These are phyloP conservation scores for Babesia ovis DNA, from an alignment of 169 alveolate genomes.

Conservation along the genomic window DNA sequence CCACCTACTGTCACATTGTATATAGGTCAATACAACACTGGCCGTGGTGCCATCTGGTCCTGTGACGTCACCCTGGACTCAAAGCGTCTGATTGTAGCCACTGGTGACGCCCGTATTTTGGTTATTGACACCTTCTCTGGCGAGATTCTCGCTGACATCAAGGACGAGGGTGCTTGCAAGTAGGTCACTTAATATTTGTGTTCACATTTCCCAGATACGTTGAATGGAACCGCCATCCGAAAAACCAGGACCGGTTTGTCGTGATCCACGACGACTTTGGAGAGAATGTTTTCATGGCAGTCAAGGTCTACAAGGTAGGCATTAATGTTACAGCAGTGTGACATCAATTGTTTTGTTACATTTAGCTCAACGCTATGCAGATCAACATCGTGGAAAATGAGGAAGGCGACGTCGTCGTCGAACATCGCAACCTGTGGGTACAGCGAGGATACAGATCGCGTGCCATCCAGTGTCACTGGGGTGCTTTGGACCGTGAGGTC, in stretches of 20 bases:
- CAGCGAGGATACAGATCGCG: conserved; percentile 73
- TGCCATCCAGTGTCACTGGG: conserved; percentile 86
- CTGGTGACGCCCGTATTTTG: conserved; percentile 84
- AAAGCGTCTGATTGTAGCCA: conserved; percentile 79
- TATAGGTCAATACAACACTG: conserved; percentile 84
- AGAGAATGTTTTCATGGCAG: conserved; percentile 69
- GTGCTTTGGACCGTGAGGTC: conserved; percentile 84
- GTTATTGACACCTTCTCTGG: conserved; percentile 83
- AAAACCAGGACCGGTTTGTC: conserved; percentile 80
- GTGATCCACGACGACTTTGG: conserved; percentile 85
- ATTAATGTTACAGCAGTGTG: conserved; percentile 35
- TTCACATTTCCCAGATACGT: conserved; percentile 75
- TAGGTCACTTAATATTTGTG: conserved; percentile 59
- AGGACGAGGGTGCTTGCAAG: conserved; percentile 83
- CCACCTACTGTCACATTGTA: background rate
- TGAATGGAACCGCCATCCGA: conserved; percentile 85
- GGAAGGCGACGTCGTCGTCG: conserved; percentile 46
- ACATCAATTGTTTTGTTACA: background rate
- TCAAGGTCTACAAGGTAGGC: conserved; percentile 77
- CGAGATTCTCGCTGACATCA: conserved; percentile 70
- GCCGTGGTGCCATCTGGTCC: conserved; percentile 87
- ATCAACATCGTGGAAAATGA: conserved; percentile 38
- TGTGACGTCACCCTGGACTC: conserved; percentile 85
- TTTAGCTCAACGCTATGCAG: conserved; percentile 1
- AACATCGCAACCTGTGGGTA: conserved; percentile 53